Conservation (phyloP, 2,329 filamentous ascomycete genomes). For the Alternaria brassicae region DNA sequence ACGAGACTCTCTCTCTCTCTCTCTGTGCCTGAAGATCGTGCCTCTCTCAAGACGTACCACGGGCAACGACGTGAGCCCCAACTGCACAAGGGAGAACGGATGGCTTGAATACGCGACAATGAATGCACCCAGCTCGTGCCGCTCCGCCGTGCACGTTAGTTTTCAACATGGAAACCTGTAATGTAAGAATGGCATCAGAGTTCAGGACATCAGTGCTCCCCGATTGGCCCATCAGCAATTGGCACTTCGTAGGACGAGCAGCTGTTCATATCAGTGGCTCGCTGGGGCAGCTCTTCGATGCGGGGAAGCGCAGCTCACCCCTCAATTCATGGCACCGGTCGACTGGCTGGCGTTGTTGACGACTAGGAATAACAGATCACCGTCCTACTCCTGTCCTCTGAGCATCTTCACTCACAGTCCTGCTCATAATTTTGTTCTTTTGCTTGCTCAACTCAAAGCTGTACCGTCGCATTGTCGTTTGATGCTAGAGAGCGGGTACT, state of each 20-base stretch:
- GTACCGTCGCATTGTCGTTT: slow-evolving; percentile 5
- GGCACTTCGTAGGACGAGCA: slow-evolving; percentile 13
- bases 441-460: background rate
- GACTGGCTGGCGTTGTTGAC: slow-evolving; percentile 21
- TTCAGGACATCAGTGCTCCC: slow-evolving; percentile 10
- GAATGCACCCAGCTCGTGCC: slow-evolving; percentile 1
- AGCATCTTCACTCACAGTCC: slow-evolving; percentile 13
- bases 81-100: background rate
- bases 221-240: slow-evolving; percentile 27
- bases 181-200: slow-evolving; percentile 14
- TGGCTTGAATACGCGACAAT: slow-evolving; percentile 14
- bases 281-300: slow-evolving; percentile 30
- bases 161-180: background rate
- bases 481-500: slow-evolving; percentile 5
- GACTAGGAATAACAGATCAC: slow-evolving; percentile 10
- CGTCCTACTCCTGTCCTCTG: slow-evolving; percentile 5
- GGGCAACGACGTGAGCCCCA: background rate
- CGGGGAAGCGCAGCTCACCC: slow-evolving; percentile 34
- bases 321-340: slow-evolving; percentile 31
- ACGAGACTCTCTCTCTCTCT: slow-evolving; percentile 13
- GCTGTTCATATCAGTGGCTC: slow-evolving; percentile 24
- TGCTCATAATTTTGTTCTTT: slow-evolving; percentile 15
- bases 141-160: slow-evolving; percentile 7
- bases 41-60: background rate
- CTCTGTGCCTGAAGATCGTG: slow-evolving; percentile 22